phyloP scores from a whole-genome alignment of 2,329 filamentous ascomycete genomes.

The Aspergillus fumigatus region DNA sequence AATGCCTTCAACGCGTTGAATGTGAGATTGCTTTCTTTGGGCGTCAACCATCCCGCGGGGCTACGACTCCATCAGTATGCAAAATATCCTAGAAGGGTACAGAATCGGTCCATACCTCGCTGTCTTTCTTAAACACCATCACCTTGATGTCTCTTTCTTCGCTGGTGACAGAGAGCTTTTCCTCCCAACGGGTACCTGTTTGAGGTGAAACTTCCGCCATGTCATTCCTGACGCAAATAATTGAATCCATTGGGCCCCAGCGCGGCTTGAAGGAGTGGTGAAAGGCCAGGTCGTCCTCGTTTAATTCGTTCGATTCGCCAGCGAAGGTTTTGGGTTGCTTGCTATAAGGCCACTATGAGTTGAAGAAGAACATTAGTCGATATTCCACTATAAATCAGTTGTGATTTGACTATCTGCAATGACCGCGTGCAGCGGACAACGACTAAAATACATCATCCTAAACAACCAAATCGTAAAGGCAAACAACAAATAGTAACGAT shows the following conservation, averaged over 20 bases:
- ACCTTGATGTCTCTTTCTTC: slow-evolving; percentile 31
- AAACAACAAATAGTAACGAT: slow-evolving; percentile 42
- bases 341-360: slow-evolving; percentile 74
- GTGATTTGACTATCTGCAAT: slow-evolving; percentile 26
- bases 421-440: slow-evolving; percentile 9
- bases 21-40: slow-evolving; percentile 33
- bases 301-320: slow-evolving; percentile 58
- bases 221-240: slow-evolving; percentile 59
- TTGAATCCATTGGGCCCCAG: slow-evolving; percentile 70
- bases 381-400: slow-evolving; percentile 38
- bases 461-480: slow-evolving; percentile 11
- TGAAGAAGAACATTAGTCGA: slow-evolving; percentile 31
- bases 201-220: slow-evolving; percentile 16
- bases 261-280: slow-evolving; percentile 71
- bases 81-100: background rate
- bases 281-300: slow-evolving; percentile 61
- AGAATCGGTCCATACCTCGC: slow-evolving; percentile 15
- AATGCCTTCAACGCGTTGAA: slow-evolving; percentile 53
- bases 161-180: slow-evolving; percentile 45
- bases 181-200: slow-evolving; percentile 45
- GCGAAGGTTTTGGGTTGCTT: slow-evolving; percentile 68
- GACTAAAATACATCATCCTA: slow-evolving; percentile 1
- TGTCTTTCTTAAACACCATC: slow-evolving; percentile 19
- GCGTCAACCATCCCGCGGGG: slow-evolving; percentile 29
- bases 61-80: slow-evolving; percentile 6